These are phyloP conservation scores for Hordeum pubiflorum DNA, from an alignment of 202 grass and related monocot species.

Conservation along the genomic window DNA sequence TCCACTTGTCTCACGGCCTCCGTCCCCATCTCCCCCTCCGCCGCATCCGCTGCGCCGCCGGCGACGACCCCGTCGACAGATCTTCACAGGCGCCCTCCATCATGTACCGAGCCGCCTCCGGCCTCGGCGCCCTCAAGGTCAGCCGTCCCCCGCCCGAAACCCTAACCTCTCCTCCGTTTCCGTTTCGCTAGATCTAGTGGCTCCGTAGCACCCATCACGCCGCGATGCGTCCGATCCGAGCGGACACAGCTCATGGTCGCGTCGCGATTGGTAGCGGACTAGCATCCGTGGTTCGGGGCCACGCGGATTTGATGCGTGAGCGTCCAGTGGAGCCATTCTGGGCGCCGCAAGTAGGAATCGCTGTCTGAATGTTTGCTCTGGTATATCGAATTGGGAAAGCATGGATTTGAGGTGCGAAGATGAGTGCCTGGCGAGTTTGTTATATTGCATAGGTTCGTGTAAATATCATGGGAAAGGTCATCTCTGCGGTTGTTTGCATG, in stretches of 20 bases:
- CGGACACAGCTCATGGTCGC: neutral
- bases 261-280: neutral
- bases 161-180: neutral
- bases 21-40: conserved; percentile 9
- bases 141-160: conserved; percentile 10
- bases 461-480: neutral
- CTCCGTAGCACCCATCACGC: neutral
- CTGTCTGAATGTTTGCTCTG: neutral
- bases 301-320: neutral
- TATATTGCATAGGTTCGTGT: neutral
- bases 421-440: neutral
- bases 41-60: conserved; percentile 20
- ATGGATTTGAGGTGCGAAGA: neutral
- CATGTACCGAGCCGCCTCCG: conserved; percentile 63
- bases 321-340: neutral
- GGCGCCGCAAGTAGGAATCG: neutral
- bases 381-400: neutral
- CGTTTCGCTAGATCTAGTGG: conserved; percentile 35
- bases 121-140: conserved; percentile 73
- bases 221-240: conserved; percentile 34
- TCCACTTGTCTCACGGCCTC: conserved; percentile 22
- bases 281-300: neutral
- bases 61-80: conserved; percentile 16
- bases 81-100: neutral
- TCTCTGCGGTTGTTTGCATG: neutral